phyloP scores from a whole-genome alignment of 345 rosid genomes.

The Brassica juncea region DNA sequence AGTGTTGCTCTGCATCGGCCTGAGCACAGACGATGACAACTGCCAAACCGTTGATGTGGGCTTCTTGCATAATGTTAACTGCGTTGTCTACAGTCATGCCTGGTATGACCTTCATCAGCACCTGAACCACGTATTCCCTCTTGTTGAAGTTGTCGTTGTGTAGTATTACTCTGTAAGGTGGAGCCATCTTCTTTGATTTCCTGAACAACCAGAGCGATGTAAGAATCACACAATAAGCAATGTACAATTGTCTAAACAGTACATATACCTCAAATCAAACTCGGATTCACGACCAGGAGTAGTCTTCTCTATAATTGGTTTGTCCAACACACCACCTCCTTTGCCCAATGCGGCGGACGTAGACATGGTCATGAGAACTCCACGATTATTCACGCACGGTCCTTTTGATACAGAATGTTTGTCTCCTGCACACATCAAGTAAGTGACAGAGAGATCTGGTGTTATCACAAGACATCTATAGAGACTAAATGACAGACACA shows the following conservation, averaged over 20 bases:
- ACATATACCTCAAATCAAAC: not conserved
- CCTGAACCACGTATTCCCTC: conserved; percentile 91
- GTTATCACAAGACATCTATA: not conserved
- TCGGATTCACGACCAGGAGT: conserved; percentile 1
- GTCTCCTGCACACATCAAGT: conserved; percentile 48
- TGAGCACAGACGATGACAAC: conserved; percentile 91
- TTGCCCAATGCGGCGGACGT: conserved; percentile 52
- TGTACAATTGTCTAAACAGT: too few relatives aligned
- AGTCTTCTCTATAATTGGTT: conserved; percentile 56
- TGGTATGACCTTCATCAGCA: conserved; percentile 87
- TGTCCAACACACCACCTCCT: conserved; percentile 75
- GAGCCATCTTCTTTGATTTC: conserved; percentile 77
- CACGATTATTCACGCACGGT: conserved; percentile 51
- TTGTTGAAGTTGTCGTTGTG: conserved; percentile 92
- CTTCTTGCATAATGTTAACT: conserved; percentile 94
- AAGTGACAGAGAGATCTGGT: not conserved
- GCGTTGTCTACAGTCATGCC: conserved; percentile 95
- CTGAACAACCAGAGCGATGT: conserved; percentile 38
- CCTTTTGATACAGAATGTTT: conserved; percentile 51
- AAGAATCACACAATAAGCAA: not conserved
- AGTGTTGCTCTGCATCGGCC: conserved; percentile 91
- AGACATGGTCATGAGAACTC: conserved; percentile 54
- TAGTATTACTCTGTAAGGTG: conserved; percentile 81
- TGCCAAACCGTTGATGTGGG: conserved; percentile 79
- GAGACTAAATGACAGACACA: conserved; percentile 3